These are phyloP conservation scores for Boletellus ananas DNA, from an alignment of 768 basidiomycete genomes.

Conservation along the genomic window DNA sequence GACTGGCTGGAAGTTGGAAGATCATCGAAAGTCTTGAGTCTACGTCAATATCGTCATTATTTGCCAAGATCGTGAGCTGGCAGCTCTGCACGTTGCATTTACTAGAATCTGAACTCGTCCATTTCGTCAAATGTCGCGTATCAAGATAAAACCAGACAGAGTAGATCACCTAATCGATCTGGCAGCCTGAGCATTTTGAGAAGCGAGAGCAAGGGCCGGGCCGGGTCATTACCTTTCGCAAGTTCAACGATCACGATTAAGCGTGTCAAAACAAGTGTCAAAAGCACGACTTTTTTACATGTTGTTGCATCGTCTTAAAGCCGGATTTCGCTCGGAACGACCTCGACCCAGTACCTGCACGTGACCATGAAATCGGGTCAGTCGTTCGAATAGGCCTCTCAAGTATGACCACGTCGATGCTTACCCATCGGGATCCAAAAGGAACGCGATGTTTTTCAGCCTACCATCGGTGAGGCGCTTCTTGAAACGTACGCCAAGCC, in stretches of 20 bases:
- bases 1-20: neutral
- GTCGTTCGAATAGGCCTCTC: neutral
- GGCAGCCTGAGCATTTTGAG: neutral
- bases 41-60: neutral
- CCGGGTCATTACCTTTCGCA: neutral
- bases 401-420: constrained; percentile 1
- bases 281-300: neutral
- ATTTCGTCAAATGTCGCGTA: neutral
- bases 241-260: constrained; percentile 6
- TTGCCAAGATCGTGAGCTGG: neutral
- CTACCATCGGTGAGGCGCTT: constrained; percentile 82
- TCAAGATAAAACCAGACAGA: neutral
- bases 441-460: constrained; percentile 83
- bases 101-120: neutral
- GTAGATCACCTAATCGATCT: neutral
- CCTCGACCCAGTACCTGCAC: constrained; percentile 59
- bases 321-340: constrained; percentile 38
- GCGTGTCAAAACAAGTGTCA: neutral
- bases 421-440: constrained; percentile 81
- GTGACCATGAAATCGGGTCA: neutral
- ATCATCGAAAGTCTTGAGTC: neutral
- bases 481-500: constrained; percentile 78
- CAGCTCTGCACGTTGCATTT: neutral
- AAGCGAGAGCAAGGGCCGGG: too few relatives aligned
- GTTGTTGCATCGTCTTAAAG: constrained; percentile 15